Percentiles rank a stretch among this genome's conserved stretches.
Conservation (phyloP, 2,329 filamentous ascomycete species). For the Diaporthe sp. region DNA sequence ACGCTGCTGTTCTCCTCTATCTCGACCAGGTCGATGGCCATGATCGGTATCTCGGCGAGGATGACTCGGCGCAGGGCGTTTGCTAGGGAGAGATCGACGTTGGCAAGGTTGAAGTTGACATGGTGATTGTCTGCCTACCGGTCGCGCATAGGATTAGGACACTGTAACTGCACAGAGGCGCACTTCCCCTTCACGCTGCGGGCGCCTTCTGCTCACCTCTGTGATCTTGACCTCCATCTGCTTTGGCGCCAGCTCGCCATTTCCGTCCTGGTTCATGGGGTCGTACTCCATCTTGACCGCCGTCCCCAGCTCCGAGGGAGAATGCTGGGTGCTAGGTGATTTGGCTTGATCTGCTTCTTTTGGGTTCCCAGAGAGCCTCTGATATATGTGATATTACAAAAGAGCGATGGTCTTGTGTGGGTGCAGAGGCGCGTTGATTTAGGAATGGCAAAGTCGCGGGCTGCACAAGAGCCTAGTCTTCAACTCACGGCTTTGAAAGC, state of each 20-base stretch:
- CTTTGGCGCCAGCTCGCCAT: constrained; percentile 56
- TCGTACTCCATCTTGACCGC: constrained; percentile 68
- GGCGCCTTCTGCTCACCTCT: constrained; percentile 58
- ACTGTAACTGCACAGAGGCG: not conserved
- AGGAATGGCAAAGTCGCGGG: constrained; percentile 9
- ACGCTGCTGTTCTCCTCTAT: constrained; percentile 96
- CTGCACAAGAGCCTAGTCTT: not conserved
- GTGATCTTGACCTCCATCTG: constrained; percentile 66
- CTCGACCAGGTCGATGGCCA: constrained; percentile 95
- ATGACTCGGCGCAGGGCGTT: constrained; percentile 93
- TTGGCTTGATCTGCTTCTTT: not conserved
- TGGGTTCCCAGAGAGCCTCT: not conserved
- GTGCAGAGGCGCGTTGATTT: not conserved
- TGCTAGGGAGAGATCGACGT: constrained; percentile 90
- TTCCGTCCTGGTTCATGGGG: constrained; percentile 67
- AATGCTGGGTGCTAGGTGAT: not conserved
- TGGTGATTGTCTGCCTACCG: constrained; percentile 80
- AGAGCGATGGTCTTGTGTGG: not conserved
- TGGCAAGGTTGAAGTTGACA: constrained; percentile 92
- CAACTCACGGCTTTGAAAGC: constrained; percentile 3
- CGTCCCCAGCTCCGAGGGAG: not conserved
- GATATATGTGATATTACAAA: not conserved
- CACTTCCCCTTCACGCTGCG: not conserved
- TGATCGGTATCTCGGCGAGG: constrained; percentile 92
- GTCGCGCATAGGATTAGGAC: constrained; percentile 43